Evolutionary conservation across 176 grass and related monocot genomes (phyloP), one percentile per base, ranked within the genome.

Genomic region (Oryza glumipatula): DNA sequence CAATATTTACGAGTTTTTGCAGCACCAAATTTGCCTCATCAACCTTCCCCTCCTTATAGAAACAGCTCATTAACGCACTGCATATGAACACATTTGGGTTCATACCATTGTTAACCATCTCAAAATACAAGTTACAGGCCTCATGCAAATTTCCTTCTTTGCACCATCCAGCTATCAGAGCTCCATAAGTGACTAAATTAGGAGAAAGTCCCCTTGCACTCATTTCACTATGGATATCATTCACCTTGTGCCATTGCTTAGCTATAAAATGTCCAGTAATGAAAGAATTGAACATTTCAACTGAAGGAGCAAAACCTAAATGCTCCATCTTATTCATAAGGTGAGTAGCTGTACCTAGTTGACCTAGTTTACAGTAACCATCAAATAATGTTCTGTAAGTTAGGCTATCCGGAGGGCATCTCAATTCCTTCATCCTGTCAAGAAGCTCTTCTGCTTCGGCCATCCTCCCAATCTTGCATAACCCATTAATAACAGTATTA

Each of bases 271-370:
- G 68, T 82, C 93, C 93, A 24, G 80, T 93, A 84, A 98, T 94
- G 41, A 98, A 88, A 74, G 96, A 98, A 88, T 95, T 98, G 80
- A 92, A 95, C 80, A 93, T 87, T 93, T 98, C 96, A 64, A 98
- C 64, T 15, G 93, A 90, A n/a, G 91, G 87, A 88, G 89, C 47
- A 74, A 93, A 90, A 54, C 96, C 89, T 76, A 76, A 77, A 68
- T 54, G 71, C 83, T 88, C 85, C 89, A 95, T 95, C 58, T 93
- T 80, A 90, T 72, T 73, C 89, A 78, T 82, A 76, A 98, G 22
- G 13, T 82, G 73, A 70, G 74, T 84, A 84, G 93, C 93, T 74
- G 83, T 70, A 39, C 47, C 82, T 54, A 95, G 38, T 72, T 95
- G 58, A 70, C 93, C 93, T 85, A 85, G 63, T 88, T 89, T 98